Conservation (phyloP, 345 rosid species). For the Salix dunnii region DNA sequence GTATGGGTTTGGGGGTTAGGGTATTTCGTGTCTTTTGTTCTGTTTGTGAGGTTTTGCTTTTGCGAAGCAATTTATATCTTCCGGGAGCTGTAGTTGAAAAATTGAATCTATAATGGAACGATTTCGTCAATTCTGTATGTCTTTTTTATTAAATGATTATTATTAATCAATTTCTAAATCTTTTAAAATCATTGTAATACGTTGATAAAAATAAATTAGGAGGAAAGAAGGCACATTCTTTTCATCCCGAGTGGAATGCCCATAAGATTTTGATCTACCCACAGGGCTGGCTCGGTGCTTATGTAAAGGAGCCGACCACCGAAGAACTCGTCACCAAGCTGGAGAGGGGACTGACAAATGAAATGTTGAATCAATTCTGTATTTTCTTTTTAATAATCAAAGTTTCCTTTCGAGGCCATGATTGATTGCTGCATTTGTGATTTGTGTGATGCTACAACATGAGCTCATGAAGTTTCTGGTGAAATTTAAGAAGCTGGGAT, state of each 20-base stretch:
- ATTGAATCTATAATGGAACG: not conserved
- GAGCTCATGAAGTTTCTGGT: not conserved
- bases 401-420: not conserved
- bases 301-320: not conserved
- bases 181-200: not conserved
- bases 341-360: constrained; percentile 23
- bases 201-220: too few species aligned
- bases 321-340: constrained; percentile 9
- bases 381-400: too few species aligned
- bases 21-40: not conserved
- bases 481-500: not conserved
- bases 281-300: not conserved
- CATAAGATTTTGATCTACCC: too few species aligned
- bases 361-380: too few species aligned
- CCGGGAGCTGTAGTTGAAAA: not conserved
- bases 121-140: not conserved
- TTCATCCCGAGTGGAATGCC: too few species aligned
- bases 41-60: not conserved
- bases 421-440: not conserved
- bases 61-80: not conserved
- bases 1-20: constrained; percentile 3
- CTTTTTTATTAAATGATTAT: not conserved
- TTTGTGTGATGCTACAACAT: not conserved
- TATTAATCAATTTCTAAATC: not conserved
- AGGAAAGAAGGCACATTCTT: too few species aligned